Conservation (phyloP, 352 stramenopile species). For the Phytophthora kernoviae region DNA sequence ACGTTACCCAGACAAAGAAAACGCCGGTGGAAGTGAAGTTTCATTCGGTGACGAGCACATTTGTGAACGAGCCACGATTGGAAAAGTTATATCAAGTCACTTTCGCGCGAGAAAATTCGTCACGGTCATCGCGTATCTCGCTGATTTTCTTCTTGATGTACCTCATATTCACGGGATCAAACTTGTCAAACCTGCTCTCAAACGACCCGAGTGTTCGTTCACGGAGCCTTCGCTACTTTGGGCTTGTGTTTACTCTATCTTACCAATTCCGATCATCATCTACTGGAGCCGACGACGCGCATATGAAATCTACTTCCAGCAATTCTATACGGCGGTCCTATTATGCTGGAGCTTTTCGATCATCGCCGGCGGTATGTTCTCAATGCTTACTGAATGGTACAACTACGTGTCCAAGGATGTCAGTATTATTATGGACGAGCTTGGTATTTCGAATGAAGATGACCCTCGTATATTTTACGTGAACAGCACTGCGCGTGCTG, state of each 20-base stretch:
- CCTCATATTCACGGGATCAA: conserved; percentile 73
- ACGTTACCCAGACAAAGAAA: conserved; percentile 73
- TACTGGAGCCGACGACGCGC: conserved; percentile 65
- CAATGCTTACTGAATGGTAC: conserved; percentile 84
- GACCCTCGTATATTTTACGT: conserved; percentile 51
- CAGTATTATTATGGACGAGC: conserved; percentile 60
- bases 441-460: conserved; percentile 44
- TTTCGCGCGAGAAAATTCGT: conserved; percentile 79
- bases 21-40: conserved; percentile 81
- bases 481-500: conserved; percentile 48
- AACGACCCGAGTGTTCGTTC: conserved; percentile 54
- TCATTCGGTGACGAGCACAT: conserved; percentile 72
- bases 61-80: conserved; percentile 70
- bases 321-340: conserved; percentile 71
- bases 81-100: conserved; percentile 85
- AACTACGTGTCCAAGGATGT: conserved; percentile 77
- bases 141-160: conserved; percentile 77
- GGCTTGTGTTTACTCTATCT: conserved; percentile 73
- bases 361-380: conserved; percentile 79
- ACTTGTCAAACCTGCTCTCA: conserved; percentile 72
- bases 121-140: conserved; percentile 63
- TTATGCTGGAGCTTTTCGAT: conserved; percentile 79
- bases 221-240: conserved; percentile 64
- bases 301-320: conserved; percentile 75
- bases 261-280: conserved; percentile 70